phyloP scores from a whole-genome alignment of 2,329 filamentous ascomycete genomes.

The Macrophomina phaseolina region DNA sequence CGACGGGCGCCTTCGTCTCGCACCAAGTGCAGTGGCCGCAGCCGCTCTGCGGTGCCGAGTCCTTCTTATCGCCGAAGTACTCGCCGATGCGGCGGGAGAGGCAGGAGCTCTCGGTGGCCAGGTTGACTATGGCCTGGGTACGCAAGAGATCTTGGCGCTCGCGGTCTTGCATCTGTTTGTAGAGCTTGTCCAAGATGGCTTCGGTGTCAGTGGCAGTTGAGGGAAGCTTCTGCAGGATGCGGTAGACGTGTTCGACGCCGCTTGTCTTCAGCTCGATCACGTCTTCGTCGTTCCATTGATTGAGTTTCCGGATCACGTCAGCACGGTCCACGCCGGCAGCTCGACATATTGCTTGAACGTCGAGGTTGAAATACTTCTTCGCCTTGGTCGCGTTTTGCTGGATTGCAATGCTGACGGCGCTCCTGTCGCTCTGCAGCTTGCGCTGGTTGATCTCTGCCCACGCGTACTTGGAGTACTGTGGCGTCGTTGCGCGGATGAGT shows the following conservation, averaged over 20 bases:
- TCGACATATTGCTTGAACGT: conserved; percentile 52
- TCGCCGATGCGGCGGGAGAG: conserved; percentile 59
- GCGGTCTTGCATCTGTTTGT: conserved; percentile 56
- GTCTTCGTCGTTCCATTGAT: conserved; percentile 58
- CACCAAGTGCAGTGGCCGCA: conserved; percentile 64
- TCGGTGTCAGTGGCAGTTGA: conserved; percentile 49
- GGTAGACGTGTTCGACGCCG: conserved; percentile 62
- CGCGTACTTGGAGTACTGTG: conserved; percentile 62
- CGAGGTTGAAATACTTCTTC: conserved; percentile 53
- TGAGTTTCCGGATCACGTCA: conserved; percentile 61
- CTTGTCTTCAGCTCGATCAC: conserved; percentile 58
- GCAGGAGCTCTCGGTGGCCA: conserved; percentile 60
- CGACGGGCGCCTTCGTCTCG: conserved; percentile 40
- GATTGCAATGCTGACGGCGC: conserved; percentile 54
- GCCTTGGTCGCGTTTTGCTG: conserved; percentile 48
- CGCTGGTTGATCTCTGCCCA: conserved; percentile 49
- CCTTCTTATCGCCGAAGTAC: conserved; percentile 62
- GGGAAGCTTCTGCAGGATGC: conserved; percentile 57
- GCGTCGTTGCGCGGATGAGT: conserved; percentile 62
- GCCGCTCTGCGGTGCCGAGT: conserved; percentile 49
- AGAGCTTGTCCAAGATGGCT: conserved; percentile 54
- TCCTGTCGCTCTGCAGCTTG: conserved; percentile 45
- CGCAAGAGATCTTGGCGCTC: conserved; percentile 62
- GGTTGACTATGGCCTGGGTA: conserved; percentile 56
- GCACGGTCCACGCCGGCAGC: conserved; percentile 46